phyloP scores from a whole-genome alignment of 108 stramenopile species.

The Mediolabrus comicus region DNA sequence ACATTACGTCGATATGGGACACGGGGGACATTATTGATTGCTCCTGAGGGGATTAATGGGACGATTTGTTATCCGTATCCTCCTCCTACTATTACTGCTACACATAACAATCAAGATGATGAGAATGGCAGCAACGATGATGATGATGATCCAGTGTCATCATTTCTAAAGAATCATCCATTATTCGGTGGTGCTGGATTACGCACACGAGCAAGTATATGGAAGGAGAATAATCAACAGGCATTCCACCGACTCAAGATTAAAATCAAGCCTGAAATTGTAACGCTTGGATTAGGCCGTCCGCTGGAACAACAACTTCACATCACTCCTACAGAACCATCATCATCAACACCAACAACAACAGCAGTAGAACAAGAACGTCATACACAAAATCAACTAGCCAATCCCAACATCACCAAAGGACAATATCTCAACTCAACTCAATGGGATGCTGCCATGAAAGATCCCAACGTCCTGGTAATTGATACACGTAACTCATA shows the following conservation, averaged over 20 bases:
- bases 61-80: slow-evolving; percentile 73
- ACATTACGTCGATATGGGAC: slow-evolving; percentile 25
- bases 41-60: slow-evolving; percentile 84
- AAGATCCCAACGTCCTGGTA: slow-evolving; percentile 71
- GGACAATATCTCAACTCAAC: slow-evolving; percentile 27
- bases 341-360: slow-evolving; percentile 1
- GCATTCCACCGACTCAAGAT: slow-evolving; percentile 78
- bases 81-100: background rate
- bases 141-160: slow-evolving; percentile 35
- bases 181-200: slow-evolving; percentile 27
- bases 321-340: too few relatives aligned
- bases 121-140: background rate
- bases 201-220: slow-evolving; percentile 24
- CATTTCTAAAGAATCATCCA: slow-evolving; percentile 19
- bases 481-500: slow-evolving; percentile 85
- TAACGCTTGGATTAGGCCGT: slow-evolving; percentile 58
- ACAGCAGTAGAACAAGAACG: background rate
- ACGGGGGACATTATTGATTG: slow-evolving; percentile 66
- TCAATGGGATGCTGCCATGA: slow-evolving; percentile 66
- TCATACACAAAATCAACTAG: slow-evolving; percentile 6
- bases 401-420: slow-evolving; percentile 22
- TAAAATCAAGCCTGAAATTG: slow-evolving; percentile 76
- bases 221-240: slow-evolving; percentile 21
- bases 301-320: background rate
- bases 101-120: slow-evolving; percentile 6